A percentile compares a stretch with the other conserved stretches of the same genome.
Evolutionary conservation across 805 yeast species (phyloP).

Genomic region (Nakazawaea sp.): DNA sequence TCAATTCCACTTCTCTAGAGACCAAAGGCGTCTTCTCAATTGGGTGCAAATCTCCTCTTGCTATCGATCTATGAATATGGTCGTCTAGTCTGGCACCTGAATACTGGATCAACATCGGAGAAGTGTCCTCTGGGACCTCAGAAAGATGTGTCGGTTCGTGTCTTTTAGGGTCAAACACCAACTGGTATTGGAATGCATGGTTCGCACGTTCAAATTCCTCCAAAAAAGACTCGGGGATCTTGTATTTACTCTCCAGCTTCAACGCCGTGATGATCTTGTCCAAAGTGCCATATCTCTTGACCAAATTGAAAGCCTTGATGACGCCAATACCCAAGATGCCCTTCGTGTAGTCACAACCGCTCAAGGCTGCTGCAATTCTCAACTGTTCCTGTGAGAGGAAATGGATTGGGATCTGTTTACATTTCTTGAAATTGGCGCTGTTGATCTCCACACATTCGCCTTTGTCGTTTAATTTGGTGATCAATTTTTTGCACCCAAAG

Average conservation of each 20-base stretch:
- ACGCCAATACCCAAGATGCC: constrained; percentile 83
- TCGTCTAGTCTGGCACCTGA: constrained; percentile 39
- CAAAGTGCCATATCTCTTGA: constrained; percentile 41
- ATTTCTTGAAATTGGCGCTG: constrained; percentile 42
- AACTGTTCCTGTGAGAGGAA: constrained; percentile 49
- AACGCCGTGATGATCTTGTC: constrained; percentile 52
- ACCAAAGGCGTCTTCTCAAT: constrained; percentile 38
- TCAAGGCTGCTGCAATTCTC: constrained; percentile 71
- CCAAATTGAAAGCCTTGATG: constrained; percentile 60
- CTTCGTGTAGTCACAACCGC: constrained; percentile 96
- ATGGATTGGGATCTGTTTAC: constrained; percentile 42
- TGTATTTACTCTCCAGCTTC: constrained; percentile 50
- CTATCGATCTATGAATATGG: constrained; percentile 46
- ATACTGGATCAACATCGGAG: constrained; percentile 29
- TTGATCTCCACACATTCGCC: constrained; percentile 66
- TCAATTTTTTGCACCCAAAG: constrained; percentile 72
- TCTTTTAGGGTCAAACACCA: constrained; percentile 69
- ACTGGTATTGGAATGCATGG: constrained; percentile 75
- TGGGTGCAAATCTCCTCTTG: constrained; percentile 67
- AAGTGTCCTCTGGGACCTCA: constrained; percentile 38
- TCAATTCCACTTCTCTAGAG: constrained; percentile 37
- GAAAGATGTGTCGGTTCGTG: constrained; percentile 49
- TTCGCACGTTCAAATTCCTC: constrained; percentile 61
- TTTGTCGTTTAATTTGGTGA: constrained; percentile 74
- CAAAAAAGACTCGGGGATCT: constrained; percentile 50